A percentile compares a stretch with the other conserved stretches of the same genome.
Conservation (phyloP, 2,329 filamentous ascomycete species). For the Apiospora arundinis region DNA sequence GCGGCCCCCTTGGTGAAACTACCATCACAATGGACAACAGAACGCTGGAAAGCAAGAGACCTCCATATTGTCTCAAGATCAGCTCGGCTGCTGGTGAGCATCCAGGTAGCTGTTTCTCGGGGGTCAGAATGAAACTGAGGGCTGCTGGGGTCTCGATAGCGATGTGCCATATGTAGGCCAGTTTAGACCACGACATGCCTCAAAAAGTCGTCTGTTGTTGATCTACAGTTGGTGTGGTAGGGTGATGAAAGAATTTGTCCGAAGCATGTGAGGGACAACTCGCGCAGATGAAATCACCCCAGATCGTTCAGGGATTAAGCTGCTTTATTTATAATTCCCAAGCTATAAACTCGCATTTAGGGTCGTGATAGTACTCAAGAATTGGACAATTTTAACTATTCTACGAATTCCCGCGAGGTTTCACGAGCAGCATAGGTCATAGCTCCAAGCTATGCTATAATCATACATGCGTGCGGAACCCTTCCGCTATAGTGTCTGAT, state of each 20-base stretch:
- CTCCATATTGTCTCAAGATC: conserved; percentile 55
- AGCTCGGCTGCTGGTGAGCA: conserved; percentile 48
- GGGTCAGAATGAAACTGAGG: conserved; percentile 51
- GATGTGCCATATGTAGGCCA: conserved; percentile 47
- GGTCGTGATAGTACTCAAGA: not conserved
- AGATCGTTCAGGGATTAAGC: too few species aligned
- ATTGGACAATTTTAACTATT: not conserved
- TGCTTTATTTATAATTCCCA: not conserved
- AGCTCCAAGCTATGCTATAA: not conserved
- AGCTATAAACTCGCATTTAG: not conserved
- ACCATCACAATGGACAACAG: conserved; percentile 49
- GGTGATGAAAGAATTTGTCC: not conserved
- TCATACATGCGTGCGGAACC: not conserved
- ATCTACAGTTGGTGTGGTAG: not conserved
- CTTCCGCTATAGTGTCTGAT: not conserved
- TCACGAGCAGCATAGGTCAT: not conserved
- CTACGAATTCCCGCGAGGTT: not conserved
- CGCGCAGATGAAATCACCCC: too few species aligned
- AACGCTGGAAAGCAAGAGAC: conserved; percentile 52
- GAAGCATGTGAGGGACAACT: too few species aligned
- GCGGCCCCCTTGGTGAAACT: conserved; percentile 35
- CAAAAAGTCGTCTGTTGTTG: not conserved
- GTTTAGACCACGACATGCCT: conserved; percentile 15
- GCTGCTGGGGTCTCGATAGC: conserved; percentile 50
- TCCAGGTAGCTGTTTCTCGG: conserved; percentile 49